Percentiles rank a stretch among this genome's conserved stretches.
These are phyloP conservation scores for Hordeum marinum DNA, from an alignment of 176 grass and related monocot genomes.

Conservation along the genomic window DNA sequence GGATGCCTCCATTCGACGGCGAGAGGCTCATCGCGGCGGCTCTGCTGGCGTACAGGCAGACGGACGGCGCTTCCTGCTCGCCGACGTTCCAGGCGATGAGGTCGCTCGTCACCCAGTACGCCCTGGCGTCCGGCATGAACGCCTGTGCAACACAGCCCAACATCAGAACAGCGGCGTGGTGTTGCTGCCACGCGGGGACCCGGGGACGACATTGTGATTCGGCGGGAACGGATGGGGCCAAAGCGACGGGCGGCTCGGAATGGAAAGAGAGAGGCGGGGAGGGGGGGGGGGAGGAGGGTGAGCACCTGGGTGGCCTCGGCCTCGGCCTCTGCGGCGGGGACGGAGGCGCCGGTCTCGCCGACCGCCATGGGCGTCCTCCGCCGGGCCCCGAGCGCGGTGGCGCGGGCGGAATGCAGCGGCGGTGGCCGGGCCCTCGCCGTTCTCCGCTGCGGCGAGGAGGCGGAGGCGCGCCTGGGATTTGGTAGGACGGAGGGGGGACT, in stretches of 20 bases:
- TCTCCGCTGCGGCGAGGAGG: not conserved
- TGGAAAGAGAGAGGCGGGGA: not conserved
- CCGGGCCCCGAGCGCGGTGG: not conserved
- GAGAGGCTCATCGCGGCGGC: constrained; percentile 37
- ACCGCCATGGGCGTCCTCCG: constrained; percentile 10
- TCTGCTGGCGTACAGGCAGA: constrained; percentile 70
- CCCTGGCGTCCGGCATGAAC: constrained; percentile 56
- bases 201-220: too few relatives aligned
- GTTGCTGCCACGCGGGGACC: not conserved
- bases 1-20: constrained; percentile 27
- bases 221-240: not conserved
- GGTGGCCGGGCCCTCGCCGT: not conserved
- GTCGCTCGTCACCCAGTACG: constrained; percentile 58
- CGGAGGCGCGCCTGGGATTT: not conserved
- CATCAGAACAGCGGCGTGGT: not conserved
- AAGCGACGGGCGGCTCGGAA: not conserved
- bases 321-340: not conserved
- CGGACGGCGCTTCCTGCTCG: constrained; percentile 31
- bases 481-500: not conserved
- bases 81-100: constrained; percentile 70
- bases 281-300: not conserved
- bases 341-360: not conserved
- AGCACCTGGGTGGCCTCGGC: constrained; percentile 23
- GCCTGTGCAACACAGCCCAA: constrained; percentile 8
- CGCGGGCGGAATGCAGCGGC: not conserved